These are phyloP conservation scores for Pleomassaria siparia DNA, from an alignment of 2,329 filamentous ascomycete species.

Conservation along the genomic window DNA sequence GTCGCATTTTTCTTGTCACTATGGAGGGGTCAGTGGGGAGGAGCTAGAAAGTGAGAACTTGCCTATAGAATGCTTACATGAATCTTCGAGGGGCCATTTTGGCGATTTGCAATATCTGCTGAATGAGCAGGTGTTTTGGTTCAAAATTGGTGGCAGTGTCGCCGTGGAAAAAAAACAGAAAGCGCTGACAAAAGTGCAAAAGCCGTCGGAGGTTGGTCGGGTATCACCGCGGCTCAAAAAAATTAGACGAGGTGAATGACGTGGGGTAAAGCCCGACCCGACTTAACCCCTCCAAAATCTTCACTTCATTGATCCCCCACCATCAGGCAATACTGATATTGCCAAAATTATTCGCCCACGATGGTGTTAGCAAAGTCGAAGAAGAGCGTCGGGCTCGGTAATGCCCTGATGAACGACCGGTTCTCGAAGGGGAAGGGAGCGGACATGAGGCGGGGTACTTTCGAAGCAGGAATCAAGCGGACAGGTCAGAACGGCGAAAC, in stretches of 20 bases:
- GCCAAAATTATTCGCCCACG: conserved; percentile 27
- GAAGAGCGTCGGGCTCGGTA: conserved; percentile 90
- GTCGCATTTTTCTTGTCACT: conserved; percentile 89
- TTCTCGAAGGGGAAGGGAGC: conserved; percentile 90
- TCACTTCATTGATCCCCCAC: not conserved
- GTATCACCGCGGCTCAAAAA: conserved; percentile 49
- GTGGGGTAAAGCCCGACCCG: conserved; percentile 20
- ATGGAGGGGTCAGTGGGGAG: conserved; percentile 38
- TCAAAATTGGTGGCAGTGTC: conserved; percentile 5
- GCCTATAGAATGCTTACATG: conserved; percentile 57
- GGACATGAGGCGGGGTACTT: conserved; percentile 73
- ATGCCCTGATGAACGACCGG: conserved; percentile 97
- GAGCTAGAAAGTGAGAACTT: conserved; percentile 8
- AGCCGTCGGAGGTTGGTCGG: too few relatives aligned
- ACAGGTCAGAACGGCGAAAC: conserved; percentile 76
- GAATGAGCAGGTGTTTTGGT: not conserved
- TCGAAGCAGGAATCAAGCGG: conserved; percentile 67
- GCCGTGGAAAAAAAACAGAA: conserved; percentile 26
- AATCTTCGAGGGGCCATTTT: conserved; percentile 75
- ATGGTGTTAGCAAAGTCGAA: conserved; percentile 91
- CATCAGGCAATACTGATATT: conserved; percentile 19
- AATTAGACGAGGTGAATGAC: conserved; percentile 67
- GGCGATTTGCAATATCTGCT: conserved; percentile 15
- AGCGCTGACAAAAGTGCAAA: conserved; percentile 36
- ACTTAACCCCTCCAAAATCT: conserved; percentile 6